Base-by-base conservation (phyloP, 441 rosid genomes). In the Syzygium syzygioides region DNA sequence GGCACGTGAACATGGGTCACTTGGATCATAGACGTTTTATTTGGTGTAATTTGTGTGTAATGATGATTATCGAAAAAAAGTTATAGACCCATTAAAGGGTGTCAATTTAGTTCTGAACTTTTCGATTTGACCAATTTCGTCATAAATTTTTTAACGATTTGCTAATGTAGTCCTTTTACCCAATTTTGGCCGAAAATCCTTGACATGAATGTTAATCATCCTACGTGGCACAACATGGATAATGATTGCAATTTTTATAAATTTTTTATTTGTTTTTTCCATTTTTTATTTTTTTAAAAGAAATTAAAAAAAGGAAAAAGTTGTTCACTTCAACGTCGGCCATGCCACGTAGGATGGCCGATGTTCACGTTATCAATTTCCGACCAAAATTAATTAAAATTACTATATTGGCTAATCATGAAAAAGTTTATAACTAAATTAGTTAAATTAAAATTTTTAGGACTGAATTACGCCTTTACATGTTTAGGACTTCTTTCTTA, bases 241-340 rank as follows among this genome's bases (percentile, higher is more conserved):
- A 60, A 0, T 13, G 28, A 28, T 60, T 60, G 17, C 32, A 60
- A 1, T 64, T 64, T 30, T 55, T 55, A 1, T 7, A 28, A 28
- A 12, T 53, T 53, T 52, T 23, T 57, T 57, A 57, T 57, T 57
- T 10, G 0, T 57, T 20, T 55, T 59, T 59, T 26, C 26, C 6
- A 11, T 26, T 59, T 57, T 59, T 59, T 4, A 4, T 59, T 25
- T 25, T 25, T 57, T 55, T 6, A 6, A 55, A 17, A 3, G 18
- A 55, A 55, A 9, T 56, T 3, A 23, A 9, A 60, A 60, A 60
- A 28, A 12, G 4, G 4, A 12, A 26, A 60, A 25, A 13, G 2
- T 26, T n/a, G 3, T 30, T 17, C 0, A 30, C 18, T 6, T 60
- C 2, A 60, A 60, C 1, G 0, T 3, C 0, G 2, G 0, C 1